Evolutionary conservation across 495 filamentous ascomycete species (phyloP), one percentile per base, ranked within the genome.

Genomic region (Xylaria curta): DNA sequence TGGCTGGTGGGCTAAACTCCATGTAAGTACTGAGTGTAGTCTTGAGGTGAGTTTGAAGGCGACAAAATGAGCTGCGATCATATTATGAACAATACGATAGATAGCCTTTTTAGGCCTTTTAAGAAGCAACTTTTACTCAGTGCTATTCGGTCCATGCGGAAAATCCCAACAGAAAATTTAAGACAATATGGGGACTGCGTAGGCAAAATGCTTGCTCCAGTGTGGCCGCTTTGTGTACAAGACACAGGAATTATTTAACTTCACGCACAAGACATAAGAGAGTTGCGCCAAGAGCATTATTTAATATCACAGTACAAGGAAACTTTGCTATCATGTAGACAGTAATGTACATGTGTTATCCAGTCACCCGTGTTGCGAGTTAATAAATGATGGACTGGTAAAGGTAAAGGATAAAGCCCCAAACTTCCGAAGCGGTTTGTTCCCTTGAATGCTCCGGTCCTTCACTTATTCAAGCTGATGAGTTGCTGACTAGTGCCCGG

Each of bases 321-420:
- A 54, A 66, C 47, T 51, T 26, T 53, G 46, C 38, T 42, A 42
- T 66, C 44, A 56, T 47, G 58, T 54, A 42, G 58, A 63, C 68
- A 24, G 36, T 62, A 62, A 49, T 62, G 31, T 70, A 70, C 68
- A 70, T 53, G 47, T 62, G 33, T 49, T 40, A 53, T n/a, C 58
- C 12, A 70, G 67, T 70, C 58, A 38, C 42, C 31, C 46, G 3
- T 53, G 10, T 21, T 26, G 26, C n/a, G 13, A 24, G 54, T 49
- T 42, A 15, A 70, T 12, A 44, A 28, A 70, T 28, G 42, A 42
- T 36, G 38, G 31, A 33, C 31, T 44, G 46, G 13, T 24, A 47
- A 31, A 38, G 56, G 44, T 51, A 40, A 62, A 53, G n/a, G 21
- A 28, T n/a, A 51, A 51, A 10, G 28, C 15, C 15, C 21, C 8